These are phyloP conservation scores for Globisporangium sylvaticum DNA, from an alignment of 352 stramenopile species.

Conservation along the genomic window DNA sequence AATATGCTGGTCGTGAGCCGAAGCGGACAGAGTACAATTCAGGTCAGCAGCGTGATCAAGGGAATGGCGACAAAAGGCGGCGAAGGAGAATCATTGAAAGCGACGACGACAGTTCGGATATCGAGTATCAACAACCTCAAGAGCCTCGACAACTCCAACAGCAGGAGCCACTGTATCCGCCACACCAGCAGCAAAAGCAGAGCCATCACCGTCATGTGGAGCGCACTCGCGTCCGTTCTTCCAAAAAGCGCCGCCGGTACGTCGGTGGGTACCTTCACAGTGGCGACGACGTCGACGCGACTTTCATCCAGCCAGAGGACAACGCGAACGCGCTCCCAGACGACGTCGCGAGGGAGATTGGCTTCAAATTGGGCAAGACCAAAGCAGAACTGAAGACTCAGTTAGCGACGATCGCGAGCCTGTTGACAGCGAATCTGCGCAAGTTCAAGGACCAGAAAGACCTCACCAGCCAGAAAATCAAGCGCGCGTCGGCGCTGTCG, in stretches of 20 bases:
- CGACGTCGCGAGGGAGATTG: conserved; percentile 61
- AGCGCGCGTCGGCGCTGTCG: conserved; percentile 11
- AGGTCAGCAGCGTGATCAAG: not conserved
- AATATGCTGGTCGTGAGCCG: not conserved
- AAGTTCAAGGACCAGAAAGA: conserved; percentile 20
- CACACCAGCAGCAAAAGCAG: not conserved
- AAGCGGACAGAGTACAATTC: not conserved
- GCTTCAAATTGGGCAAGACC: conserved; percentile 44
- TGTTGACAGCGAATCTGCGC: conserved; percentile 39
- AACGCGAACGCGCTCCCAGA: conserved; percentile 68
- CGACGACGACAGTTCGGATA: conserved; percentile 18
- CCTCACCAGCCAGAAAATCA: conserved; percentile 16
- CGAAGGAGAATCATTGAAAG: conserved; percentile 21
- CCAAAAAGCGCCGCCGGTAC: conserved; percentile 37
- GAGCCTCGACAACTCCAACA: not conserved
- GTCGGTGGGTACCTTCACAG: conserved; percentile 71
- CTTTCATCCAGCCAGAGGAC: conserved; percentile 85
- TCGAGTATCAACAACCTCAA: not conserved
- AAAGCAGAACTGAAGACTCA: conserved; percentile 33
- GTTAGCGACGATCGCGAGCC: conserved; percentile 25
- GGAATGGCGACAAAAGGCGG: not conserved
- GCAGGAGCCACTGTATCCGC: not conserved
- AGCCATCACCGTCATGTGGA: conserved; percentile 12
- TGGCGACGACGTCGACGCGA: conserved; percentile 49
- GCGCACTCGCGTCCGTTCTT: conserved; percentile 4